A percentile compares a stretch with the other conserved stretches of the same genome.
Conservation (phyloP, 495 filamentous ascomycete genomes). For the Parathielavia appendiculata region DNA sequence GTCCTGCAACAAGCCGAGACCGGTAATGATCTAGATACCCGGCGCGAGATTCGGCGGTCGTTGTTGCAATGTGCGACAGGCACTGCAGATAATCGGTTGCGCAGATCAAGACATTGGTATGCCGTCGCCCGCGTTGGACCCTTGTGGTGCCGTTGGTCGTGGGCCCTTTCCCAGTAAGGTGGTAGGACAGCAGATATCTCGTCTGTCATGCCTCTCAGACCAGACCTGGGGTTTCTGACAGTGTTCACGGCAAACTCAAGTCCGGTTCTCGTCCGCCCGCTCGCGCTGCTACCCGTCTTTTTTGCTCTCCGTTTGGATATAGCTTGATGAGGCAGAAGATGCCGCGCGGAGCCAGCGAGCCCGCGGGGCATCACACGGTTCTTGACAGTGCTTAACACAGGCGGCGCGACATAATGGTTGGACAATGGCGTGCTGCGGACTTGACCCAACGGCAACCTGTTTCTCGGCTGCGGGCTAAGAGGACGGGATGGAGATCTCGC, state of each 20-base stretch:
- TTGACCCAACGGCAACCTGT: neutral
- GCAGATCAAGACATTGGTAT: conserved; percentile 30
- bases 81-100: conserved; percentile 14
- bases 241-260: neutral
- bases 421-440: neutral
- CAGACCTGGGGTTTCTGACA: neutral
- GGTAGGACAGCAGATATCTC: conserved; percentile 14
- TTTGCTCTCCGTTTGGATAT: neutral
- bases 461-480: neutral
- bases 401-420: conserved; percentile 5
- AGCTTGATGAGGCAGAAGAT: neutral
- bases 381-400: neutral
- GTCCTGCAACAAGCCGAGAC: conserved; percentile 3
- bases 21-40: conserved; percentile 19
- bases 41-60: conserved; percentile 15
- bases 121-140: conserved; percentile 29
- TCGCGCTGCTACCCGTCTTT: neutral
- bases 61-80: conserved; percentile 7
- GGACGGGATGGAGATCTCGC: neutral
- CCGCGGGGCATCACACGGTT: neutral
- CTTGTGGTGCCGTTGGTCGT: conserved; percentile 17
- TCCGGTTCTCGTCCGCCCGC: neutral
- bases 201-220: conserved; percentile 10
- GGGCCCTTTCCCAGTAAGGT: neutral
- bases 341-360: neutral